Conservation (phyloP, 305 asterid genomes). For the Fraxinus ornus region DNA sequence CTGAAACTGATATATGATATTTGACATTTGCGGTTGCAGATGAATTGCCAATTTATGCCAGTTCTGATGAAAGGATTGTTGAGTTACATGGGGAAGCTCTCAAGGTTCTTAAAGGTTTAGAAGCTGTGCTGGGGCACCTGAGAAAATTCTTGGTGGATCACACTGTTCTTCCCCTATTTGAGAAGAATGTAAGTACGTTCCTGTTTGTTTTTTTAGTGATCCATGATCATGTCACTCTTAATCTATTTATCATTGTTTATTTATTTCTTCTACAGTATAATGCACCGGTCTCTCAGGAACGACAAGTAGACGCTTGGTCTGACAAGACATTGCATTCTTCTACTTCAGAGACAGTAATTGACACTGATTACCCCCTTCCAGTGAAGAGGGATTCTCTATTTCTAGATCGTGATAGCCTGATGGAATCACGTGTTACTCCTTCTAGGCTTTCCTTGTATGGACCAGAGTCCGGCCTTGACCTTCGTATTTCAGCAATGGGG, state of each 20-base stretch:
- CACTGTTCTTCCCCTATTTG: constrained; percentile 74
- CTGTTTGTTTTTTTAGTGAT: constrained; percentile 21
- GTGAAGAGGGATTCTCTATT: constrained; percentile 58
- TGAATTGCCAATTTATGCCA: constrained; percentile 58
- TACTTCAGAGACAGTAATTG: constrained; percentile 47
- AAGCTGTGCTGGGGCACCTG: constrained; percentile 72
- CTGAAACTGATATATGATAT: neutral
- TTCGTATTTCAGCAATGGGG: constrained; percentile 49
- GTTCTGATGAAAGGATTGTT: constrained; percentile 70
- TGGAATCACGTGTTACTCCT: constrained; percentile 50
- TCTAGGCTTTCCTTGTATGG: constrained; percentile 59
- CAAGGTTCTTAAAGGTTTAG: constrained; percentile 74
- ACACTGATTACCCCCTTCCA: constrained; percentile 51
- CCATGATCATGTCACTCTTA: neutral
- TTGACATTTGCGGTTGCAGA: constrained; percentile 41
- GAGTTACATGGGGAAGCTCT: constrained; percentile 82
- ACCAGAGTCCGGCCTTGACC: constrained; percentile 56
- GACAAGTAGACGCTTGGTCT: constrained; percentile 54
- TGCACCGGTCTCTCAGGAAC: constrained; percentile 51
- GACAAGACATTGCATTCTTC: constrained; percentile 46
- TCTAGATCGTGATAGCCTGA: constrained; percentile 61
- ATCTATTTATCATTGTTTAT: neutral
- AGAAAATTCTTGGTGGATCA: constrained; percentile 86
- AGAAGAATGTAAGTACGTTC: constrained; percentile 59
- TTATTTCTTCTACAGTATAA: constrained; percentile 44